phyloP scores from a whole-genome alignment of 257 asterid species.

The Solanum lignicaule region DNA sequence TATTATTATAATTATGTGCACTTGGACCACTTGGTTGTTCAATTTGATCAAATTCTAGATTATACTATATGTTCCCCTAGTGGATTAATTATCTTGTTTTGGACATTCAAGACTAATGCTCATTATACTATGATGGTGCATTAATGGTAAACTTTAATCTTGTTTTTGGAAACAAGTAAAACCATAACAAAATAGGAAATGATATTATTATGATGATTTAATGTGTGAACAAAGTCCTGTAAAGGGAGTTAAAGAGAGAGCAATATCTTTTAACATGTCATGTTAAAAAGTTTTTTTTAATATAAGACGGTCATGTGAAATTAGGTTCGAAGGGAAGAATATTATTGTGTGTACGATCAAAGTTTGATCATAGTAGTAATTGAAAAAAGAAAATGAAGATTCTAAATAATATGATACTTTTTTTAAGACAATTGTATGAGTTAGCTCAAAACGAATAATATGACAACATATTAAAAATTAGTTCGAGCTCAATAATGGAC shows the following conservation, averaged over 20 bases:
- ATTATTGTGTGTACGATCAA: no score
- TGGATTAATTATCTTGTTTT: neutral
- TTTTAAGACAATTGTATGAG: no score
- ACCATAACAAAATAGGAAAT: neutral
- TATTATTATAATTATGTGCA: neutral
- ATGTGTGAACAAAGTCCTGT: neutral
- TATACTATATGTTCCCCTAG: neutral
- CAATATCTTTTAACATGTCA: neutral
- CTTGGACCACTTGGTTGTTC: neutral
- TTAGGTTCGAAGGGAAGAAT: no score
- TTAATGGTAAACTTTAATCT: neutral
- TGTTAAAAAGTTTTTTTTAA: neutral
- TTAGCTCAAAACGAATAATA: no score
- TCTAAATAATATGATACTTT: no score
- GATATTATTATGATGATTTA: neutral
- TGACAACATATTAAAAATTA: neutral
- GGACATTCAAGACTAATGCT: neutral
- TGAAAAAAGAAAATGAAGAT: no score
- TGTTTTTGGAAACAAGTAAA: neutral
- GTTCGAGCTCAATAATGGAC: neutral
- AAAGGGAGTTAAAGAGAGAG: neutral
- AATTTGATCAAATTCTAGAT: neutral
- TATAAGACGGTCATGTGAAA: neutral
- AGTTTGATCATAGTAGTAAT: neutral
- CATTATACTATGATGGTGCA: neutral